Conservation (phyloP, 2,329 filamentous ascomycete genomes). For the Myriosclerotinia curreyana region DNA sequence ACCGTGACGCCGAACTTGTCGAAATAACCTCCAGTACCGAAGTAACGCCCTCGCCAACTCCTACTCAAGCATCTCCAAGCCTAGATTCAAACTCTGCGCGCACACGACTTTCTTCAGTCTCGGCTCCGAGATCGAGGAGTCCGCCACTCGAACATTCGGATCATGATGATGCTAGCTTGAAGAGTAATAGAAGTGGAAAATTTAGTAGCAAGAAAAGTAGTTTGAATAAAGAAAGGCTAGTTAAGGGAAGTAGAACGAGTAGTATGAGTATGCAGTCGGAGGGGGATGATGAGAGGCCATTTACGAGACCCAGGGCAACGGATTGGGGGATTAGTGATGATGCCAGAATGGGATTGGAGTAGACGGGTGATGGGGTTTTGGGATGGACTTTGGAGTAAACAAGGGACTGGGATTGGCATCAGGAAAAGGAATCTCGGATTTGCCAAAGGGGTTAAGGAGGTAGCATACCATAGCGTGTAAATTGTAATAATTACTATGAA, state of each 20-base stretch:
- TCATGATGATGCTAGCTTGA: slow-evolving; percentile 27
- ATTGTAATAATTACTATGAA: neutral
- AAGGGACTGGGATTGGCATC: neutral
- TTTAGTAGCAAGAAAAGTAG: slow-evolving; percentile 27
- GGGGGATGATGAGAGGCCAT: slow-evolving; percentile 50
- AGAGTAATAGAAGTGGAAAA: slow-evolving; percentile 24
- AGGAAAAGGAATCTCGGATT: neutral
- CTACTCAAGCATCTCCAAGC: slow-evolving; percentile 30
- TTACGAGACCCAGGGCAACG: slow-evolving; percentile 51
- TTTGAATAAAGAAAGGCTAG: slow-evolving; percentile 29
- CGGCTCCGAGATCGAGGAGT: slow-evolving; percentile 17
- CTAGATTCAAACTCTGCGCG: slow-evolving; percentile 14
- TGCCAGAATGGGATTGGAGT: slow-evolving; percentile 78
- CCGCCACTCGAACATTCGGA: slow-evolving; percentile 26
- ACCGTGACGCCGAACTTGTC: slow-evolving; percentile 90
- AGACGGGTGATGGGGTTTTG: slow-evolving; percentile 4
- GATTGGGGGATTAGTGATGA: slow-evolving; percentile 83
- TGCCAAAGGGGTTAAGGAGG: neutral
- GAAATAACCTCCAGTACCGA: slow-evolving; percentile 55
- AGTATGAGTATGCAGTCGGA: slow-evolving; percentile 29
- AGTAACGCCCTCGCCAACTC: slow-evolving; percentile 46
- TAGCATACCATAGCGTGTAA: slow-evolving; percentile 1
- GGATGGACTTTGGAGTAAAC: slow-evolving; percentile 8
- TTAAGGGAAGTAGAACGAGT: slow-evolving; percentile 25
- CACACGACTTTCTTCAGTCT: slow-evolving; percentile 16